phyloP scores from a whole-genome alignment of 805 yeast genomes.

The Huiozyma naganishii region DNA sequence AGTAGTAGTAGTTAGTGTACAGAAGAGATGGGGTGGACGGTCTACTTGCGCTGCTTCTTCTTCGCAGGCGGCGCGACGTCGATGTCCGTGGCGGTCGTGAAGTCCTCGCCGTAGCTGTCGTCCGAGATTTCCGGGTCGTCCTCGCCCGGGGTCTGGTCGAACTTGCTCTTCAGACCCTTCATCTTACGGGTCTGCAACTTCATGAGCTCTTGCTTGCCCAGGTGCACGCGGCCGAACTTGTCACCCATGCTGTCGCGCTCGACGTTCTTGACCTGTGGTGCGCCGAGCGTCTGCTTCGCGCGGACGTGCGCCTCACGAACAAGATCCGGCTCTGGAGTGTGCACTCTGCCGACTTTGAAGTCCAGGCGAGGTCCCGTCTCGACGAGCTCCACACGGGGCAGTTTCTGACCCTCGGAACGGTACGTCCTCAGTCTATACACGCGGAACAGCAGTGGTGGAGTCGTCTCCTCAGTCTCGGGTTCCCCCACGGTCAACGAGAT shows the following conservation, averaged over 20 bases:
- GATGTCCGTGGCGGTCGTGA: constrained; percentile 27
- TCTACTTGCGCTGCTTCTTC: constrained; percentile 20
- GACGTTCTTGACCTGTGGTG: constrained; percentile 80
- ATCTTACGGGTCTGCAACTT: constrained; percentile 93
- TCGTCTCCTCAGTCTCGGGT: constrained; percentile 51
- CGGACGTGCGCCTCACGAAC: constrained; percentile 78
- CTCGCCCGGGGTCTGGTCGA: constrained; percentile 45
- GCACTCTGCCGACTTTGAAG: constrained; percentile 81
- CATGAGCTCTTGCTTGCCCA: constrained; percentile 87
- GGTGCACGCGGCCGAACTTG: constrained; percentile 90
- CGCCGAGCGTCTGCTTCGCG: constrained; percentile 64
- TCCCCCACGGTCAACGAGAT: constrained; percentile 76
- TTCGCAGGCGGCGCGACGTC: constrained; percentile 22
- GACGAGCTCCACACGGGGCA: constrained; percentile 88
- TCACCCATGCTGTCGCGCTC: constrained; percentile 87
- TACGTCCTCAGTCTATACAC: constrained; percentile 78
- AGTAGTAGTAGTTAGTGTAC: too few species aligned
- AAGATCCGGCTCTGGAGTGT: constrained; percentile 72
- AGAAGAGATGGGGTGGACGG: too few species aligned
- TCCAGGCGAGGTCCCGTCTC: constrained; percentile 95
- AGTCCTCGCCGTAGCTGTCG: constrained; percentile 25
- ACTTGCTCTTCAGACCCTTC: constrained; percentile 90
- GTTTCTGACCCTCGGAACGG: constrained; percentile 54
- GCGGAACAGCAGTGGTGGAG: constrained; percentile 81
- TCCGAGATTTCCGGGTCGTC: constrained; percentile 36